Base-by-base conservation (phyloP, 176 grass and related monocot species). In the Carex littledalei region DNA sequence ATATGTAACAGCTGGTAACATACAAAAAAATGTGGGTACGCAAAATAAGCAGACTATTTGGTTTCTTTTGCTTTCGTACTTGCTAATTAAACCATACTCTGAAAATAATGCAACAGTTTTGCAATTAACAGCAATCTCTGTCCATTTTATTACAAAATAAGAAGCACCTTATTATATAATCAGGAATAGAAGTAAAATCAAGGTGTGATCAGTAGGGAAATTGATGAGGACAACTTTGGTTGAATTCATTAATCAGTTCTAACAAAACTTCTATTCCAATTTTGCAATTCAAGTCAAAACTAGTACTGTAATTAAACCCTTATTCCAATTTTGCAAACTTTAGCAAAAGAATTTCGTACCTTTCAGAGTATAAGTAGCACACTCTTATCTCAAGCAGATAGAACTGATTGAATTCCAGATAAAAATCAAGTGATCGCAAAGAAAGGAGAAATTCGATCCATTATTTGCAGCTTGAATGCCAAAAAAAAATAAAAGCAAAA, bases 361-460 rank as follows among this genome's bases (percentile, higher is more conserved):
- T 55, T 57, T 18, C 34, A 78, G 13, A 29, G 6, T 78, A 17
- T 0, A 17, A 55, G 52, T 56, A 57, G 14, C 52, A 78, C 34
- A 9, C 74, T 57, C 74, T 78, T 26, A 77, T 17, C 50, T 64
- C 56, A 62, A 21, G 34, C 6, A 45, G 32, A 37, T 13, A 24
- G 32, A 37, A 24, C 39, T 49, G 79, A 81, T 34, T 47, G 34
- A 52, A 24, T 67, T 41, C 63, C 41, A 68, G 63, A 83, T 5
- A 32, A 53, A 55, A 83, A 83, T 67, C 81, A 67, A 67, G 7
- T 16, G 22, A 83, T 43, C 78, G 26, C 31, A 61, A 63, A 81
- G 16, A 81, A 61, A 63, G 10, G 12, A 14, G 9, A 5, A 78
- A 49, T n/a, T 55, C 17, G 2, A 79, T 24, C 20, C 75, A 57